Evolutionary conservation across 441 rosid species (phyloP).

Genomic region (Populus hybrid): DNA sequence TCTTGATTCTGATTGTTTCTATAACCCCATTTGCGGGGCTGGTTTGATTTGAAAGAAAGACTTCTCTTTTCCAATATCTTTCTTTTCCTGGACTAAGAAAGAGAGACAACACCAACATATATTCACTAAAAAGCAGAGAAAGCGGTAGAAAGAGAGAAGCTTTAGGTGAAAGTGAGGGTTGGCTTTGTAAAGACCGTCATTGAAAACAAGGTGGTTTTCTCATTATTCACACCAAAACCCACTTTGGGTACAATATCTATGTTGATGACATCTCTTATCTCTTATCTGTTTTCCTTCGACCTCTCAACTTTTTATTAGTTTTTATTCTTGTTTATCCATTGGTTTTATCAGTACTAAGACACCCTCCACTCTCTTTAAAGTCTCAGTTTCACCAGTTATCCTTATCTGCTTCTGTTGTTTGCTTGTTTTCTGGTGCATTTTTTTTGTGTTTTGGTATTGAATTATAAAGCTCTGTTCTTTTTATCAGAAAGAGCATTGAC

Average conservation of each 20-base stretch:
- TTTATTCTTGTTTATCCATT: neutral
- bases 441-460: neutral
- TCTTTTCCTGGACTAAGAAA: slow-evolving; percentile 1
- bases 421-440: neutral
- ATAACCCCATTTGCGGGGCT: neutral
- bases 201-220: slow-evolving; percentile 32
- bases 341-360: slow-evolving; percentile 18
- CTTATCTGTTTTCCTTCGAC: neutral
- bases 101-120: neutral
- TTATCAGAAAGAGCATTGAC: slow-evolving; percentile 22
- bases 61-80: neutral
- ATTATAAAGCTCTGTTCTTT: neutral
- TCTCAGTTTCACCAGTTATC: neutral
- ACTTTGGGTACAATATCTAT: slow-evolving; percentile 17
- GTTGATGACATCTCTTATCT: slow-evolving; percentile 6
- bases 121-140: neutral
- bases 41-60: neutral
- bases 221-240: slow-evolving; percentile 21
- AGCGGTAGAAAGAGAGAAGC: neutral
- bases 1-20: neutral
- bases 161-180: slow-evolving; percentile 7
- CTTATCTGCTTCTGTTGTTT: neutral
- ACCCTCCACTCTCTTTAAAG: neutral
- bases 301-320: neutral
- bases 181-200: too few relatives aligned